These are phyloP conservation scores for Kalmanozyma brasiliensis DNA, from an alignment of 1,284 basidiomycete genomes.

Conservation along the genomic window DNA sequence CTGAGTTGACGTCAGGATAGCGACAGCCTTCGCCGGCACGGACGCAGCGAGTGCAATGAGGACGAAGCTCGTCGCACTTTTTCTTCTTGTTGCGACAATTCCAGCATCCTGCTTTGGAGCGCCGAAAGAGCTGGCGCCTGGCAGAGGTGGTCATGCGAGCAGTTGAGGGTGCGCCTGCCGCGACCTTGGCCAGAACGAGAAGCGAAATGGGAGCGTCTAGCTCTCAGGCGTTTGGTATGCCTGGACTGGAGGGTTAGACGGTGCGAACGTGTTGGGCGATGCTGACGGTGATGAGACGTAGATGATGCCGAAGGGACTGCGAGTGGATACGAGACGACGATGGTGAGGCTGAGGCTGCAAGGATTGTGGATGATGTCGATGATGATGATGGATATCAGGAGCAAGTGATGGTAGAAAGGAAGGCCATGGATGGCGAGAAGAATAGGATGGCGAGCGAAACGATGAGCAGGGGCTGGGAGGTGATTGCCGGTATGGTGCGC, in stretches of 20 bases:
- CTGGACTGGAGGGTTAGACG: background rate
- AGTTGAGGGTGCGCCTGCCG: conserved; percentile 30
- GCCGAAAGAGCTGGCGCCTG: conserved; percentile 44
- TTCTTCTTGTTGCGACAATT: conserved; percentile 53
- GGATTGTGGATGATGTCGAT: background rate
- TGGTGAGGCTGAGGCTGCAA: background rate
- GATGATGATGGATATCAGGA: background rate
- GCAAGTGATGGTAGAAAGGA: background rate
- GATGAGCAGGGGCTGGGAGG: too few species aligned
- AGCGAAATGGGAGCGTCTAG: conserved; percentile 21
- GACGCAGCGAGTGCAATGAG: conserved; percentile 43
- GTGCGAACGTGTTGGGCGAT: too few species aligned
- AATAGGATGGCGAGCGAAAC: too few species aligned
- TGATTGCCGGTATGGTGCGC: too few species aligned
- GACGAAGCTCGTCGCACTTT: conserved; percentile 49
- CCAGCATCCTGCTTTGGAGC: conserved; percentile 50
- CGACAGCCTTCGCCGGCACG: conserved; percentile 40
- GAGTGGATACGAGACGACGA: too few species aligned
- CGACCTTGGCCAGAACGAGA: conserved; percentile 24
- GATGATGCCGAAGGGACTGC: too few species aligned
- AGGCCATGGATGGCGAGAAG: background rate
- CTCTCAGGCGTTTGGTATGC: conserved; percentile 28
- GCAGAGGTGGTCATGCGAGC: conserved; percentile 45
- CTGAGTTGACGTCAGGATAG: conserved; percentile 38
- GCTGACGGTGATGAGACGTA: too few species aligned